Percentiles rank a stretch among this genome's conserved stretches.
Evolutionary conservation across 1,284 basidiomycete species (phyloP).

Genomic region (Anthracocystis setariae): DNA sequence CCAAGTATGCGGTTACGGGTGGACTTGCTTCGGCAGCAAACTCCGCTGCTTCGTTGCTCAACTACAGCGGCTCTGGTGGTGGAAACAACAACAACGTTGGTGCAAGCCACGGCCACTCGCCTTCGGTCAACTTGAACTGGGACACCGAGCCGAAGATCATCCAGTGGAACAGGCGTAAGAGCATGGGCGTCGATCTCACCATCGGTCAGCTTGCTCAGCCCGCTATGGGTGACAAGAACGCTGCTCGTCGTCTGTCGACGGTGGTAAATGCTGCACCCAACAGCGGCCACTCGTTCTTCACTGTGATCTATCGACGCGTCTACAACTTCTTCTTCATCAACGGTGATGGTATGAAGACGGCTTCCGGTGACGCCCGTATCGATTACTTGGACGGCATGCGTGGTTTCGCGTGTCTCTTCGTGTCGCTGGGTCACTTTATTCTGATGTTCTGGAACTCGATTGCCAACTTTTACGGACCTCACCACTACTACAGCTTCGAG

Average conservation of each 20-base stretch:
- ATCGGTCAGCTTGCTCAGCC: conserved; percentile 53
- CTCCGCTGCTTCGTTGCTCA: conserved; percentile 39
- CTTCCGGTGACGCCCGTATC: conserved; percentile 49
- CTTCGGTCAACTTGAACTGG: conserved; percentile 38
- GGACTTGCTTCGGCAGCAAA: conserved; percentile 19
- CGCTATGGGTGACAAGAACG: conserved; percentile 50
- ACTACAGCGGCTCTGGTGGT: conserved; percentile 28
- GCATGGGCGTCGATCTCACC: conserved; percentile 23
- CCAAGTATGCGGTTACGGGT: conserved; percentile 28
- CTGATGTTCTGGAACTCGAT: conserved; percentile 58
- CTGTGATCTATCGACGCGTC: conserved; percentile 31
- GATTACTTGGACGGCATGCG: conserved; percentile 60
- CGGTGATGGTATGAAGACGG: conserved; percentile 41
- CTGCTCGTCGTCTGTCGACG: conserved; percentile 38
- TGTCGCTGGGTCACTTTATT: conserved; percentile 58
- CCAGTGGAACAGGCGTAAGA: conserved; percentile 52
- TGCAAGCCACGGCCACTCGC: conserved; percentile 32
- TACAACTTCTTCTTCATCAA: conserved; percentile 46
- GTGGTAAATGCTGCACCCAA: conserved; percentile 32
- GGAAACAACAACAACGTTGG: conserved; percentile 22
- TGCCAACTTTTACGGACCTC: conserved; percentile 34
- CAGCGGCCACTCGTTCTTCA: conserved; percentile 39
- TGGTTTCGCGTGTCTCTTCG: conserved; percentile 59
- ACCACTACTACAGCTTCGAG: conserved; percentile 51
- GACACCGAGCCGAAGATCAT: conserved; percentile 49